Conservation (phyloP, 2,329 filamentous ascomycete genomes). For the Colletotrichum siamense region DNA sequence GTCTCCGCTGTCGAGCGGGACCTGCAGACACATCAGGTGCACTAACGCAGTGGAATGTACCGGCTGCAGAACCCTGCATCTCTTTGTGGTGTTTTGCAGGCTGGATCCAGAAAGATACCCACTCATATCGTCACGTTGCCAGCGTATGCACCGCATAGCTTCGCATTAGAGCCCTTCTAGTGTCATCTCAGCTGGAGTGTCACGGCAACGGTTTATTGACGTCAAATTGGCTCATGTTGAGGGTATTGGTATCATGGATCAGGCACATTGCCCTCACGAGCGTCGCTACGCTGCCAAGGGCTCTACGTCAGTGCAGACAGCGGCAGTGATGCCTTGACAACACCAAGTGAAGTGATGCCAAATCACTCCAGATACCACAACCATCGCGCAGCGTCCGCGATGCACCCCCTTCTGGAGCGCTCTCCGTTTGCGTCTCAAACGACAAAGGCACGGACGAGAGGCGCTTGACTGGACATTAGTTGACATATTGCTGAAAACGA, state of each 20-base stretch:
- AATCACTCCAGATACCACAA: not conserved
- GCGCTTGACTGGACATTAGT: not conserved
- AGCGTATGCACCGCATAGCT: not conserved
- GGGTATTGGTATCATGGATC: not conserved
- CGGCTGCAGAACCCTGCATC: conserved; percentile 5
- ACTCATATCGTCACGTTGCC: not conserved
- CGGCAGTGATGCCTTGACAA: not conserved
- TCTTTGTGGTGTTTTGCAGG: not conserved
- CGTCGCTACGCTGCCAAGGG: not conserved
- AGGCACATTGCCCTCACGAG: not conserved
- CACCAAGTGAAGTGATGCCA: not conserved
- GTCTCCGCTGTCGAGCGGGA: conserved; percentile 4
- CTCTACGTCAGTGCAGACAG: not conserved
- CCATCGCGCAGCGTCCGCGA: not conserved
- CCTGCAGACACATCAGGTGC: not conserved
- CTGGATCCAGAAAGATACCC: not conserved
- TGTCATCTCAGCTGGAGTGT: not conserved
- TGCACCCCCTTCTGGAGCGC: not conserved
- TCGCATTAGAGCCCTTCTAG: not conserved
- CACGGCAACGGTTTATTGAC: not conserved
- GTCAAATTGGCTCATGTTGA: not conserved
- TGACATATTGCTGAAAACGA: not conserved
- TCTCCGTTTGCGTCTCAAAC: not conserved
- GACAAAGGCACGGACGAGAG: not conserved
- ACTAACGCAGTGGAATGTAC: not conserved